Conservation (phyloP, 1,284 basidiomycete genomes). For the Fomitiporia mediterranea region DNA sequence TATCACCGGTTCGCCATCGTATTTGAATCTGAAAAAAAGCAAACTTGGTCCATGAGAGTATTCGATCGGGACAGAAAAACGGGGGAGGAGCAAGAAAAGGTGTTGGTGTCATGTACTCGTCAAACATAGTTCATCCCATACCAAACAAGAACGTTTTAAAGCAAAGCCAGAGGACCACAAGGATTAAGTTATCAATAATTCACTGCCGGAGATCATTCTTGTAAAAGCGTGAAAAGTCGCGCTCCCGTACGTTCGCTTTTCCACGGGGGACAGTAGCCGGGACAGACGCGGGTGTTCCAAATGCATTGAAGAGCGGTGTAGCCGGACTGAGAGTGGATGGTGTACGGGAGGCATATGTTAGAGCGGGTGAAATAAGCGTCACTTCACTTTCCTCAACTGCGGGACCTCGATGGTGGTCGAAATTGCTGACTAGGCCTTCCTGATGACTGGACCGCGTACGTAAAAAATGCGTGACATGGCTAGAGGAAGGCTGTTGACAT, state of each 20-base stretch:
- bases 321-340: constrained; percentile 58
- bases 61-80: not conserved
- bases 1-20: no score
- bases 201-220: constrained; percentile 16
- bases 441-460: not conserved
- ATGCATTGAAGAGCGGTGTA: constrained; percentile 50
- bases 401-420: constrained; percentile 21
- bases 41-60: no score
- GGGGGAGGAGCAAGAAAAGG: not conserved
- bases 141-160: constrained; percentile 1
- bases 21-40: no score
- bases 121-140: not conserved
- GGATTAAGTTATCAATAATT: constrained; percentile 16
- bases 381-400: constrained; percentile 33
- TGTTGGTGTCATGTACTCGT: constrained; percentile 1
- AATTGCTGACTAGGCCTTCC: not conserved
- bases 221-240: constrained; percentile 6
- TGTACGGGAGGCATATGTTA: constrained; percentile 55
- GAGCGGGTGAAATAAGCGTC: constrained; percentile 35
- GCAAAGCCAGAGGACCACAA: not conserved
- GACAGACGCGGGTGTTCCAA: constrained; percentile 17
- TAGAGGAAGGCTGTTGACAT: not conserved
- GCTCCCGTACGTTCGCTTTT: constrained; percentile 9
- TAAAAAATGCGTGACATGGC: not conserved
- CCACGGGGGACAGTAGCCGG: constrained; percentile 15